Evolutionary conservation across 768 basidiomycete species (phyloP).

Genomic region (Dioszegia hungarica): DNA sequence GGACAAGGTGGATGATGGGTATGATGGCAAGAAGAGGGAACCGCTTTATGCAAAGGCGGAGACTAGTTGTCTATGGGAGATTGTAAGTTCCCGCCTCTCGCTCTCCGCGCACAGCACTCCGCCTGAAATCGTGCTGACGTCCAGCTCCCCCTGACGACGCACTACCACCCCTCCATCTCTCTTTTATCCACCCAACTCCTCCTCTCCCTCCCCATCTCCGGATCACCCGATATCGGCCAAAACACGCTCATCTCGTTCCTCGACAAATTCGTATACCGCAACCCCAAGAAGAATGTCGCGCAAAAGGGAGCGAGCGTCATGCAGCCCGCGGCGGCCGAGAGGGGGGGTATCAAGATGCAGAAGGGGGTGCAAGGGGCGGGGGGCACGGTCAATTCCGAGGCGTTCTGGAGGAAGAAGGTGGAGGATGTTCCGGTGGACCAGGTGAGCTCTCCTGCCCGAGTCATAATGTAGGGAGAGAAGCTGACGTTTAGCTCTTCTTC

Average conservation of each 20-base stretch:
- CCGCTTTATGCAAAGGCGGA: conserved; percentile 80
- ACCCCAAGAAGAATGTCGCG: conserved; percentile 69
- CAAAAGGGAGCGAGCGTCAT: conserved; percentile 81
- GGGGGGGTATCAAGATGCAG: conserved; percentile 56
- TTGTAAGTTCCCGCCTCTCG: conserved; percentile 58
- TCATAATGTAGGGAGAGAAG: conserved; percentile 1
- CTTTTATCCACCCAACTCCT: conserved; percentile 82
- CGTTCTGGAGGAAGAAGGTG: conserved; percentile 64
- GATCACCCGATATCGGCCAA: conserved; percentile 78
- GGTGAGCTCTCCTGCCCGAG: conserved; percentile 51
- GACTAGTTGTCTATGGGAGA: conserved; percentile 77
- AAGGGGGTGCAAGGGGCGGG: conserved; percentile 60
- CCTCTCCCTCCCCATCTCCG: conserved; percentile 65
- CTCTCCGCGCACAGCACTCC: not conserved
- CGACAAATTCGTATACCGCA: conserved; percentile 95
- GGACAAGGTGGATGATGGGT: conserved; percentile 46
- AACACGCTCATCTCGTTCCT: conserved; percentile 93
- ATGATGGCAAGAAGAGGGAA: conserved; percentile 86
- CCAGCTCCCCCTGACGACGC: conserved; percentile 71
- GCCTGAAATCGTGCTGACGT: not conserved
- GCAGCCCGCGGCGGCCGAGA: conserved; percentile 83
- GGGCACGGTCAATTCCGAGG: conserved; percentile 63
- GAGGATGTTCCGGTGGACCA: conserved; percentile 82
- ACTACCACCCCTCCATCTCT: conserved; percentile 86
- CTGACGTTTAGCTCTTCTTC: conserved; percentile 67